These are phyloP conservation scores for Botryobasidium botryosum DNA, from an alignment of 768 basidiomycete species.

Conservation along the genomic window DNA sequence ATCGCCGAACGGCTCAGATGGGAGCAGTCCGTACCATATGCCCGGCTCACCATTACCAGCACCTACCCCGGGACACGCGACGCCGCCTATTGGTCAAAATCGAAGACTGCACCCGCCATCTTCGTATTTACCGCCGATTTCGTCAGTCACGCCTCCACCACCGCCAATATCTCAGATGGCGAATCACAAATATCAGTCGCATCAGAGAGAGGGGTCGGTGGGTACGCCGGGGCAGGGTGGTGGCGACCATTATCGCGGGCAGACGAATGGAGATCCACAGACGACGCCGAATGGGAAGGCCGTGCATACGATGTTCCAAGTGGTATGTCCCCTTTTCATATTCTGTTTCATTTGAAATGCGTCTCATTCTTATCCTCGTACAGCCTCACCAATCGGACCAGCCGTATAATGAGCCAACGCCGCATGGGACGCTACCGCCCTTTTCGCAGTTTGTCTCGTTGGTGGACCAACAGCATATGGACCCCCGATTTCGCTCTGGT, in stretches of 20 bases:
- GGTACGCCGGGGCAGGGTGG: neutral
- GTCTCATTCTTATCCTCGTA: neutral
- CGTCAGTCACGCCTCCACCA: neutral
- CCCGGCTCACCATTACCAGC: conserved; percentile 1
- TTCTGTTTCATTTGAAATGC: neutral
- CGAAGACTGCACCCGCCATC: neutral
- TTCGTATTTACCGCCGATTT: neutral
- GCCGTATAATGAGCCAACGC: neutral
- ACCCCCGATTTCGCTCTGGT: too few species aligned
- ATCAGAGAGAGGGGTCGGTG: neutral
- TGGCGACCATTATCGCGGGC: neutral
- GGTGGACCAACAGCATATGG: conserved; percentile 32
- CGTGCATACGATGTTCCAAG: conserved; percentile 82
- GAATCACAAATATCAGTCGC: neutral
- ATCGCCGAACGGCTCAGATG: neutral
- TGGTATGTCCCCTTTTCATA: conserved; percentile 38
- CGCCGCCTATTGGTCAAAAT: neutral
- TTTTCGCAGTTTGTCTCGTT: conserved; percentile 72
- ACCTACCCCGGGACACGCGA: neutral
- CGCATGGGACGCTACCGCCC: conserved; percentile 37
- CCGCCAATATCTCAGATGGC: neutral
- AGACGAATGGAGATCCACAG: conserved; percentile 1
- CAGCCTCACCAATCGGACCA: neutral
- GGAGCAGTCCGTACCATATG: conserved; percentile 1
- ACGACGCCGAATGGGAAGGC: conserved; percentile 10